A percentile compares a stretch with the other conserved stretches of the same genome.
phyloP scores from a whole-genome alignment of 345 rosid genomes.

The Euclidium syriacum region DNA sequence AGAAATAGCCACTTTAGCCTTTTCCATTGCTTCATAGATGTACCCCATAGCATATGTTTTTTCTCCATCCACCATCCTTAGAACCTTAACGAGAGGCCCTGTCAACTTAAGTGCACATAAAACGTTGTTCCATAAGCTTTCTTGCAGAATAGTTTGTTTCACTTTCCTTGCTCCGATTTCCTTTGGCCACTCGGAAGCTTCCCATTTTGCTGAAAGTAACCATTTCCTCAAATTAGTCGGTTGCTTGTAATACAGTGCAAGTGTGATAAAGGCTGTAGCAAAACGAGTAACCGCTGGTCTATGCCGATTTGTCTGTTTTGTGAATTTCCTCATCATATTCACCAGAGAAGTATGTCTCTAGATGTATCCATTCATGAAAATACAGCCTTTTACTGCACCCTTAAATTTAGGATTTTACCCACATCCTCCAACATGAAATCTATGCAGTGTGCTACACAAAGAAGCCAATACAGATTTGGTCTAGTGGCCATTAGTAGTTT shows the following conservation, averaged over 20 bases:
- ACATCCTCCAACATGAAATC: no score
- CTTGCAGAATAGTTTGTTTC: neutral
- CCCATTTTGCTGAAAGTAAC: neutral
- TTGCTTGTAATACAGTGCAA: neutral
- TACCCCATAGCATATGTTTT: neutral
- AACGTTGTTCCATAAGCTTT: neutral
- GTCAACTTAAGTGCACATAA: neutral
- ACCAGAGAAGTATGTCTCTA: neutral
- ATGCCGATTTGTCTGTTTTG: neutral
- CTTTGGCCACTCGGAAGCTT: neutral
- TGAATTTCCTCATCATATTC: neutral
- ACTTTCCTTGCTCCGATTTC: neutral
- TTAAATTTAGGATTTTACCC: no score
- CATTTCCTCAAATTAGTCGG: neutral
- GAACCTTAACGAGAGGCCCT: neutral
- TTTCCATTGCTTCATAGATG: neutral
- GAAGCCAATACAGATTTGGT: no score
- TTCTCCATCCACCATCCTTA: neutral
- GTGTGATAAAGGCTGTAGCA: neutral
- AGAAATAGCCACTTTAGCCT: neutral
- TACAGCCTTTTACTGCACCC: no score
- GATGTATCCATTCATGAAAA: neutral
- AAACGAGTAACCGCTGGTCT: neutral
- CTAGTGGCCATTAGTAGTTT: no score
- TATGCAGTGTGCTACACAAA: no score